Conservation (phyloP, 257 asterid species). For the Penstemon newberryi region DNA sequence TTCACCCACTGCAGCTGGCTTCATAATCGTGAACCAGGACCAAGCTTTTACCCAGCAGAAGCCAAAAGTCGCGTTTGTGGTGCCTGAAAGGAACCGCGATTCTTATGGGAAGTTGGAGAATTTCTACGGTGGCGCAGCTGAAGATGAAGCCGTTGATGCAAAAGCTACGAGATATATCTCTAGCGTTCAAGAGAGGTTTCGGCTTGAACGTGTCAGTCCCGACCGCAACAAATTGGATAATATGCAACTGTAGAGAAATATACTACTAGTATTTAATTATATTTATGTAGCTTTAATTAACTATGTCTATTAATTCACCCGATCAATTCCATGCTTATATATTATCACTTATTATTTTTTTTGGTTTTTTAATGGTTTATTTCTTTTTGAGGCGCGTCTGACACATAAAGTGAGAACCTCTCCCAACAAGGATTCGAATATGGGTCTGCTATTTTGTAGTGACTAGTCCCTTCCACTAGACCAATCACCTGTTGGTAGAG, state of each 20-base stretch:
- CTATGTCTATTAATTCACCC: neutral
- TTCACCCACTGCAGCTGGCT: slow-evolving; percentile 23
- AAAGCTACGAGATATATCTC: slow-evolving; percentile 59
- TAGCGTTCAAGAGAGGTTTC: slow-evolving; percentile 54
- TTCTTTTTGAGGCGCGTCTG: too few relatives aligned
- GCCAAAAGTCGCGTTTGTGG: slow-evolving; percentile 32
- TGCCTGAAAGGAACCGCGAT: slow-evolving; percentile 25
- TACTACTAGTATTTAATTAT: neutral
- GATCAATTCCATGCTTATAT: too few relatives aligned
- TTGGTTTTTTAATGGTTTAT: too few relatives aligned
- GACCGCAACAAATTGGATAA: slow-evolving; percentile 30
- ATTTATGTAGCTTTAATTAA: neutral
- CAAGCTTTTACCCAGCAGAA: slow-evolving; percentile 33
- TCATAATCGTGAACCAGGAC: slow-evolving; percentile 40
- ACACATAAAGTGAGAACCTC: too few relatives aligned
- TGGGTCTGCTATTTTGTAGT: too few relatives aligned
- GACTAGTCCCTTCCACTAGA: too few relatives aligned
- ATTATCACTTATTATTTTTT: too few relatives aligned
- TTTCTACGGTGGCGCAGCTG: slow-evolving; percentile 30
- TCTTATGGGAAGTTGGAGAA: slow-evolving; percentile 31
- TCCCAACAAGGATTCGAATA: too few relatives aligned
- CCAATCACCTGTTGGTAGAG: too few relatives aligned
- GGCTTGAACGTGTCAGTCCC: slow-evolving; percentile 42
- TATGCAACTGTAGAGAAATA: slow-evolving; percentile 19
- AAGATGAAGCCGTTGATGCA: slow-evolving; percentile 55